A percentile compares a stretch with the other conserved stretches of the same genome.
Conservation (phyloP, 768 basidiomycete genomes). For the Leccinum rimulosum region DNA sequence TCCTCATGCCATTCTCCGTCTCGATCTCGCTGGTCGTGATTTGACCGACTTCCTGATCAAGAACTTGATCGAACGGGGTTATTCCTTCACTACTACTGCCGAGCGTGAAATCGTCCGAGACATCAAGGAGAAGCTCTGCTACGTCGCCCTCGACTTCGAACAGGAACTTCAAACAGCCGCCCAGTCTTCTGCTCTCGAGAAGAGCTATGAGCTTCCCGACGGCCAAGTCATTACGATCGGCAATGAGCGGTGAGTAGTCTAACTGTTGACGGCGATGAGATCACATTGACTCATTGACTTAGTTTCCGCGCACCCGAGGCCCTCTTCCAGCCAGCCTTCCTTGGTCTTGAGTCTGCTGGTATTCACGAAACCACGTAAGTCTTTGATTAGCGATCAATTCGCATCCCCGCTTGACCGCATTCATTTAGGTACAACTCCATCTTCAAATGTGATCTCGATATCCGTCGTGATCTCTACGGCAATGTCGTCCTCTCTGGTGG, state of each 20-base stretch:
- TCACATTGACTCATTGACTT: background rate
- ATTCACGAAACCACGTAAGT: constrained; percentile 67
- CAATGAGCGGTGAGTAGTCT: constrained; percentile 49
- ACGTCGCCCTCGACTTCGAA: constrained; percentile 92
- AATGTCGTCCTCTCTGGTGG: constrained; percentile 63
- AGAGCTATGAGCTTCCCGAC: constrained; percentile 89
- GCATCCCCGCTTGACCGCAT: background rate
- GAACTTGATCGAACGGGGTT: constrained; percentile 87
- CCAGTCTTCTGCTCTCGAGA: constrained; percentile 86
- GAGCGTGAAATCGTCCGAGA: constrained; percentile 94
- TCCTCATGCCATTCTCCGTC: constrained; percentile 89
- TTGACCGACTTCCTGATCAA: constrained; percentile 83
- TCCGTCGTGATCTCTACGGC: constrained; percentile 36
- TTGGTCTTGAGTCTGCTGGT: constrained; percentile 77
- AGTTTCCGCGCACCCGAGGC: constrained; percentile 59
- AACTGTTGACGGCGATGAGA: background rate
- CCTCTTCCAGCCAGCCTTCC: constrained; percentile 58
- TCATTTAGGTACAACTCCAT: constrained; percentile 53
- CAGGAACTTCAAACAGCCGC: constrained; percentile 91
- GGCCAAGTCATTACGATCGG: constrained; percentile 92
- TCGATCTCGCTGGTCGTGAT: constrained; percentile 92
- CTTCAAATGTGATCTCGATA: constrained; percentile 69
- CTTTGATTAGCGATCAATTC: background rate
- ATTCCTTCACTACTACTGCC: constrained; percentile 90
- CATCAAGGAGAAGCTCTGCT: constrained; percentile 93